phyloP scores from a whole-genome alignment of 2,329 filamentous ascomycete genomes.

The Blastomyces gilchristii region DNA sequence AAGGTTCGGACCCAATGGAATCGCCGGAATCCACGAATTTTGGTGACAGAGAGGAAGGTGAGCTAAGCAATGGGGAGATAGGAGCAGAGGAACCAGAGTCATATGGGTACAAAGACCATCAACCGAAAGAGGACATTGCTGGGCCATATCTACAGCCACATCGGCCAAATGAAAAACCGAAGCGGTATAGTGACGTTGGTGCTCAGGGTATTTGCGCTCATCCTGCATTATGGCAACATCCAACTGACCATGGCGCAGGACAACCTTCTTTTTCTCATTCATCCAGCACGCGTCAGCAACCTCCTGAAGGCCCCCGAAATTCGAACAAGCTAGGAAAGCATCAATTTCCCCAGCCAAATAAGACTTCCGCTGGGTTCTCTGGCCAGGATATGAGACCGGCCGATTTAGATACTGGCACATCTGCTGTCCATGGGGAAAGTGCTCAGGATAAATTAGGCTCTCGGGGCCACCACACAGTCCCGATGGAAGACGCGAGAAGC shows the following conservation, averaged over 20 bases:
- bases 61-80: constrained; percentile 58
- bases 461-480: background rate
- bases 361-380: background rate
- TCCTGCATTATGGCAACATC: background rate
- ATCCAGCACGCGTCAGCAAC: background rate
- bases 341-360: background rate
- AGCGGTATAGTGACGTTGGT: background rate
- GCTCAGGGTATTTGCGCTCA: background rate
- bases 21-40: constrained; percentile 23
- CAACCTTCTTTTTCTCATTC: background rate
- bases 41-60: constrained; percentile 58
- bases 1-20: background rate
- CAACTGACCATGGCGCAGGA: background rate
- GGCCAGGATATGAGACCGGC: background rate
- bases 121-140: background rate
- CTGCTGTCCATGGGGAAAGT: background rate
- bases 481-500: background rate
- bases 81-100: constrained; percentile 5
- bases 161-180: background rate
- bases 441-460: background rate
- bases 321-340: background rate
- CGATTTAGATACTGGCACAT: background rate
- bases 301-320: background rate
- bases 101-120: background rate
- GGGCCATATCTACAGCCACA: background rate